Base-by-base conservation (phyloP, 768 basidiomycete species). In the Boletus sp. region DNA sequence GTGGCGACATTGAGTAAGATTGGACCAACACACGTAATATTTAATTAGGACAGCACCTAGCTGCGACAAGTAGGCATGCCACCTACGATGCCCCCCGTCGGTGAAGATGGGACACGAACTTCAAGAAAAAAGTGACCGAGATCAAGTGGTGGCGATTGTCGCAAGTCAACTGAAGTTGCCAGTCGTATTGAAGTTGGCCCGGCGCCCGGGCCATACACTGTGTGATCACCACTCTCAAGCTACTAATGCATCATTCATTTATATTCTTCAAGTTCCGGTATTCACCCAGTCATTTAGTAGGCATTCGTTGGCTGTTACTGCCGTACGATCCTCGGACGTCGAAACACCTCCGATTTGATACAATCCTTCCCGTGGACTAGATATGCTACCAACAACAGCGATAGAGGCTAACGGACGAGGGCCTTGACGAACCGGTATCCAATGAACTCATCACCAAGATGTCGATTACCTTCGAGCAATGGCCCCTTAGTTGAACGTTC, bases 241-340 rank as follows among this genome's bases (percentile, higher is more conserved):
- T 17, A 25, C 14, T n/a, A 25, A 43, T 21, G 9, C 10, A 6
- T 17, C 32, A 46, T 33, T 27, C 2, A 38, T 38, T 4, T 27
- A 11, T 34, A 47, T 25, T 35, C n/a, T 11, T 38, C 11, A 39
- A 50, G 47, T 19, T 29, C 25, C 9, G 14, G 27, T 1, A 1
- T 37, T 9, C 13, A 25, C 33, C 11, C 40, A 7, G n/a, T 7
- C 69, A 4, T 64, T 72, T n/a, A n/a, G n/a, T n/a, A 21, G 65
- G 71, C 42, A 57, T 77, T 47, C 71, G 71, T 54, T 80, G 79
- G 79, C 74, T 73, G 41, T 63, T 80, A 23, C 66, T 76, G 21
- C 74, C 76, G n/a, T 77, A 69, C 53, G 59, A 66, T 47, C 55
- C 51, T 25, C 64, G 69, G 30, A 58, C 54, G 40, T 58, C 65